A percentile compares a stretch with the other conserved stretches of the same genome.
These are phyloP conservation scores for Hylodesmum podocarpum DNA, from an alignment of 306 rosid genomes.

Conservation along the genomic window DNA sequence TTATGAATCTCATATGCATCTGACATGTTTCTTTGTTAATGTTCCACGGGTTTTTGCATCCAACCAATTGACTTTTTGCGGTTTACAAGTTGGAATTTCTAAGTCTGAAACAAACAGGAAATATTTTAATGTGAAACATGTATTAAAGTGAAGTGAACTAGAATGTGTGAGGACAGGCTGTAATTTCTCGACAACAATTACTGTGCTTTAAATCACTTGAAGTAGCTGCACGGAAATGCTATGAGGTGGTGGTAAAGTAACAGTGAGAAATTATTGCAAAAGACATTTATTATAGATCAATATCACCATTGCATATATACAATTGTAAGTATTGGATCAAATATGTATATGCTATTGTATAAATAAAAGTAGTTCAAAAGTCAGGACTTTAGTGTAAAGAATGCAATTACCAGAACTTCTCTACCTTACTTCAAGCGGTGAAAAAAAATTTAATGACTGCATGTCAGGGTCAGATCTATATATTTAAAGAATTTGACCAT, in stretches of 20 bases:
- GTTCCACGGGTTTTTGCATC: not conserved
- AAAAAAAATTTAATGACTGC: not conserved
- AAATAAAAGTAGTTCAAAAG: conserved; percentile 17
- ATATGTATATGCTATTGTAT: not conserved
- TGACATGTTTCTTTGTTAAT: conserved; percentile 12
- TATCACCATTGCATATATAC: not conserved
- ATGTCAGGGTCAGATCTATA: conserved; percentile 1
- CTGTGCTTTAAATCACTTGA: not conserved
- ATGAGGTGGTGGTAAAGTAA: conserved; percentile 17
- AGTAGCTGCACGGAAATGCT: conserved; percentile 24
- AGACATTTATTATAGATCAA: conserved; percentile 23
- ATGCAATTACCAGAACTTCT: conserved; percentile 24
- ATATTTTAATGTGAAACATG: not conserved
- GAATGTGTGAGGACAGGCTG: conserved; percentile 32
- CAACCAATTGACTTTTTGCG: not conserved
- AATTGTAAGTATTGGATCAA: not conserved
- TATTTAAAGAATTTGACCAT: not conserved
- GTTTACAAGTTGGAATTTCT: conserved; percentile 13
- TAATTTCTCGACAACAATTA: conserved; percentile 27
- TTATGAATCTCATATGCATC: conserved; percentile 11
- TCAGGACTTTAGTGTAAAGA: conserved; percentile 14
- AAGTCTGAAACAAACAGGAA: conserved; percentile 15
- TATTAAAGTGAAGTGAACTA: not conserved
- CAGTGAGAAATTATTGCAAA: conserved; percentile 23
- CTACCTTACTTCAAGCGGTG: not conserved